Base-by-base conservation (phyloP, 2,329 filamentous ascomycete species). In the Fusarium sp. region DNA sequence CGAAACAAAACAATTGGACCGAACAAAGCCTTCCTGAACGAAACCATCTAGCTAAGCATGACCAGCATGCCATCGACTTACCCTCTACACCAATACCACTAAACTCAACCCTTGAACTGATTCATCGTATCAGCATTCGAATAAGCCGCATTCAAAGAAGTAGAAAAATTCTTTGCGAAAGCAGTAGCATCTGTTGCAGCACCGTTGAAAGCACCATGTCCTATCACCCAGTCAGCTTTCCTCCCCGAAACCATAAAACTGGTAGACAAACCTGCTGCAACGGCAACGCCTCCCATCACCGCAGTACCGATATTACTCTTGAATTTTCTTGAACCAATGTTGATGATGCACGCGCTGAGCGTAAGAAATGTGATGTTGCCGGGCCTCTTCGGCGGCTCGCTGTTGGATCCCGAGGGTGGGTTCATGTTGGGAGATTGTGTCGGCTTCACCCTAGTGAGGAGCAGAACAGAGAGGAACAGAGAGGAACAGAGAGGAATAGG, bases 41-140 rank as follows among this genome's bases (percentile, higher is more conserved):
- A 5, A 13, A 13, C 44, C 7, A 26, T 34, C 10, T 11, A n/a
- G 28, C 42, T 19, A 10, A 36, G 36, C 36, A 26, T 26, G 17
- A 14, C 14, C 19, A 43, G 54, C n/a, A 42, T 40, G 34, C 14
- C 8, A 52, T 43, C 2, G 3, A 38, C 14, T n/a, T 28, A 8
- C 19, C 24, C 6, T 11, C 10, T 19, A 40, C 13, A 8, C 11
- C 28, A 33, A 34, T 7, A 13, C 6, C 4, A 38, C 19, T 13
- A 7, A 28, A 21, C 9, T 28, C 11, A 56, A 34, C 28, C 21
- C 28, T 39, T 38, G 24, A 62, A 62, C 8, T 49, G 34, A 31
- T 62, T 58, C 22, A 42, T 62, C 6, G 40, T 28, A 34, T 52
- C 58, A 8, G 36, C 40, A 19, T 57, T 46, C 13, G 45, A 58